Evolutionary conservation across 2,329 filamentous ascomycete species (phyloP).

Genomic region (Clarireedia hainanense): DNA sequence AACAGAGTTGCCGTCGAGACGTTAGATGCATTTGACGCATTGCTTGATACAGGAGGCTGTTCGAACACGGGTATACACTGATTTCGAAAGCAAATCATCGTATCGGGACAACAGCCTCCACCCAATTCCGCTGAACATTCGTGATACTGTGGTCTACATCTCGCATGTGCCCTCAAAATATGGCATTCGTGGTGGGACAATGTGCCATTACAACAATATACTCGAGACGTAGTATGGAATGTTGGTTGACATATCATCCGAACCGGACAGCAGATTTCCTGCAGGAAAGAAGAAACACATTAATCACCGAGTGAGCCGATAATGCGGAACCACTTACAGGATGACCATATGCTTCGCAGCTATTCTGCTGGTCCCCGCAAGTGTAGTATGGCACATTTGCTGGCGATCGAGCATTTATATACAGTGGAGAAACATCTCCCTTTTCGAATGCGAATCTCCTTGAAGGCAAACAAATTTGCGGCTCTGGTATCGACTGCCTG

Average conservation of each 20-base stretch:
- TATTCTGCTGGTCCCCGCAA: constrained; percentile 26
- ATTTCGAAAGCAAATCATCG: constrained; percentile 6
- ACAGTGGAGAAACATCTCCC: background rate
- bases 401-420: background rate
- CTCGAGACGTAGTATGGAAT: constrained; percentile 18
- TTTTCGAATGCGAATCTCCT: constrained; percentile 11
- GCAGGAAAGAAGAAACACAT: background rate
- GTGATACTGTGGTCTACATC: constrained; percentile 16
- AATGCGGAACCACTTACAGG: constrained; percentile 14
- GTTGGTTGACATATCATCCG: constrained; percentile 19
- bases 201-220: constrained; percentile 25
- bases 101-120: constrained; percentile 24
- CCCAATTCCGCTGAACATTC: constrained; percentile 22
- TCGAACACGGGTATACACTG: constrained; percentile 15
- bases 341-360: constrained; percentile 23
- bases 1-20: constrained; percentile 18
- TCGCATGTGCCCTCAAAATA: constrained; percentile 14
- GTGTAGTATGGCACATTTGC: constrained; percentile 21
- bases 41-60: background rate
- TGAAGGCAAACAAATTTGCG: constrained; percentile 18
- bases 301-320: background rate
- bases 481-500: background rate
- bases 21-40: constrained; percentile 12
- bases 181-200: constrained; percentile 13
- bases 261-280: constrained; percentile 28